Percentiles rank a stretch among this genome's conserved stretches.
phyloP scores from a whole-genome alignment of 2,329 filamentous ascomycete species.

The Nothopassalora personata region DNA sequence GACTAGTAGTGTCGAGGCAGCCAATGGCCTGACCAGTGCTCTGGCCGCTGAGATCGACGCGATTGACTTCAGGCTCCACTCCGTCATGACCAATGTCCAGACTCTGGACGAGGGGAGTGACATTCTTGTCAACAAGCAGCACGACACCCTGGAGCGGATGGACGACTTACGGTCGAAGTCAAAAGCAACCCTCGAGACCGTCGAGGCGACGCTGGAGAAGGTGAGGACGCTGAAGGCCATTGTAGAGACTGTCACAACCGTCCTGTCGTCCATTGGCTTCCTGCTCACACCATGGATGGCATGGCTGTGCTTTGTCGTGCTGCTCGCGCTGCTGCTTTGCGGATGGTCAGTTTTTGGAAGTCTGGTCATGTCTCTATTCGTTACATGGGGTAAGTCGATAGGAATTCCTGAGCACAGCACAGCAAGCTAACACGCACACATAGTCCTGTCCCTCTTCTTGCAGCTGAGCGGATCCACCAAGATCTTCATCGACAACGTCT shows the following conservation, averaged over 20 bases:
- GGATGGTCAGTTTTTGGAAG: background rate
- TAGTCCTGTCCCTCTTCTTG: background rate
- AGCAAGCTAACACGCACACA: background rate
- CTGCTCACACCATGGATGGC: background rate
- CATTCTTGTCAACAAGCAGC: background rate
- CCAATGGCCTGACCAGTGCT: background rate
- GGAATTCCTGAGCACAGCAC: background rate
- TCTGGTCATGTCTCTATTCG: background rate
- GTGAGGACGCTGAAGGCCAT: background rate
- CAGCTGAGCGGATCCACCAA: background rate
- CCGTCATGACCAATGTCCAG: background rate
- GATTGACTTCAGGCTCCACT: background rate
- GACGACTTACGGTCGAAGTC: background rate
- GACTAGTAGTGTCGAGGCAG: background rate
- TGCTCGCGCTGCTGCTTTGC: background rate
- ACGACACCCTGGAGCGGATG: background rate
- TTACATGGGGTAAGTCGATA: background rate
- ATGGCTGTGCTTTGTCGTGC: background rate
- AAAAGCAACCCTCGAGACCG: background rate
- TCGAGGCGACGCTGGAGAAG: background rate
- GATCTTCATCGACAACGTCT: background rate
- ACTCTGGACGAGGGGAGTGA: background rate
- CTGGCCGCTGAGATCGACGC: background rate
- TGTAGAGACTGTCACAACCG: background rate
- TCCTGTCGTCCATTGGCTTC: background rate